Evolutionary conservation across 208 protist genomes (phyloP).

Genomic region (Phytomonas sp.): DNA sequence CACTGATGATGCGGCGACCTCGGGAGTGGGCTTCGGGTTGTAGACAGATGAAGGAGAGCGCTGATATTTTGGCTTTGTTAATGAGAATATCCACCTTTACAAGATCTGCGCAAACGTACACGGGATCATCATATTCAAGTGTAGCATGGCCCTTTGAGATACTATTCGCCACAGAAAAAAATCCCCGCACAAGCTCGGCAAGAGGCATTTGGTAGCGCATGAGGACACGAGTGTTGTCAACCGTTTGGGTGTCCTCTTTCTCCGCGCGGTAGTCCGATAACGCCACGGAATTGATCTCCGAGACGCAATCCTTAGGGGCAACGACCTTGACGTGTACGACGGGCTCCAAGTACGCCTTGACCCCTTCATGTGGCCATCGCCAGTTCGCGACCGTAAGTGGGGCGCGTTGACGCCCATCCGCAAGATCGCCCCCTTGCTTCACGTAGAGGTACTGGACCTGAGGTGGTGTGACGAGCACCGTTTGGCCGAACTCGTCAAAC

Average conservation of each 20-base stretch:
- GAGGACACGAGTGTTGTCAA: slow-evolving; percentile 64
- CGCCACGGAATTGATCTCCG: slow-evolving; percentile 74
- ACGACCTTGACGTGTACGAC: slow-evolving; percentile 84
- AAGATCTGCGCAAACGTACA: slow-evolving; percentile 83
- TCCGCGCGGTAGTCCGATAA: slow-evolving; percentile 56
- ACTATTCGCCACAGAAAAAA: slow-evolving; percentile 92
- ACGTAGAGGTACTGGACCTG: slow-evolving; percentile 89
- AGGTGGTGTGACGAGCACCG: slow-evolving; percentile 91
- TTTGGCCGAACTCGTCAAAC: slow-evolving; percentile 85
- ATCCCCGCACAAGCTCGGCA: slow-evolving; percentile 91
- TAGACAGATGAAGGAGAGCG: slow-evolving; percentile 86
- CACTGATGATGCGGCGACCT: slow-evolving; percentile 65
- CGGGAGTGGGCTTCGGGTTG: slow-evolving; percentile 40
- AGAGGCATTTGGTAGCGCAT: slow-evolving; percentile 90
- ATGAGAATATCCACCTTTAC: slow-evolving; percentile 91
- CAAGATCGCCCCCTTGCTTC: slow-evolving; percentile 21
- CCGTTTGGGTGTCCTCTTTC: slow-evolving; percentile 57
- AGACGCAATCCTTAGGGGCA: slow-evolving; percentile 85
- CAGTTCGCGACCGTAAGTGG: slow-evolving; percentile 68
- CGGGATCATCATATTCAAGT: slow-evolving; percentile 92
- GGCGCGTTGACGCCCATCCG: slow-evolving; percentile 21
- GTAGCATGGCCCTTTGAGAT: slow-evolving; percentile 89
- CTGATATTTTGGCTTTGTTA: slow-evolving; percentile 88
- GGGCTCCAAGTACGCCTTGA: slow-evolving; percentile 84
- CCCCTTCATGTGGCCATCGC: slow-evolving; percentile 80